These are phyloP conservation scores for Petrea volubilis DNA, from an alignment of 257 asterid genomes.

Conservation along the genomic window DNA sequence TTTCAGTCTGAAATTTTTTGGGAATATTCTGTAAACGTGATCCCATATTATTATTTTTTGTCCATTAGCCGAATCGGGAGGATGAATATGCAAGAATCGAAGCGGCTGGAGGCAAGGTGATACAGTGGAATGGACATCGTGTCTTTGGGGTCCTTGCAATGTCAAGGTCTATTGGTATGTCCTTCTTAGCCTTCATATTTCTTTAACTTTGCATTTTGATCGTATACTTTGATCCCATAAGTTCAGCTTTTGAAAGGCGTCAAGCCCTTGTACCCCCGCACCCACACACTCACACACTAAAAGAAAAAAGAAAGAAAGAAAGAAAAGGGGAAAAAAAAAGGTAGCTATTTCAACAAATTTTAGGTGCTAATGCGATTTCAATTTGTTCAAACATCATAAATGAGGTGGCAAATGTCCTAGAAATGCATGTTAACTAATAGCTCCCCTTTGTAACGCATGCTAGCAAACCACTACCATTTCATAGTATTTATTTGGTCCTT, in stretches of 20 bases:
- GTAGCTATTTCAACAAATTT: too few species aligned
- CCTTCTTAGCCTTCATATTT: neutral
- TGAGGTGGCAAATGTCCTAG: neutral
- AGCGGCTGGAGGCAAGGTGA: conserved; percentile 97
- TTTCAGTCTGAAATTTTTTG: neutral
- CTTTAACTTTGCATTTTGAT: conserved; percentile 2
- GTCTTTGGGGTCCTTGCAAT: conserved; percentile 97
- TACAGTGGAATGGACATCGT: conserved; percentile 98
- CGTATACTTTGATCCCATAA: neutral
- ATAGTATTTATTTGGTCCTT: too few species aligned
- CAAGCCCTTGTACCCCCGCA: too few species aligned
- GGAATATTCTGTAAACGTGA: neutral
- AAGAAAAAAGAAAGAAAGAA: too few species aligned
- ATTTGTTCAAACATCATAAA: neutral
- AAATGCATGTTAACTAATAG: too few species aligned
- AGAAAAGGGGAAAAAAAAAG: too few species aligned
- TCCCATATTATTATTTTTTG: neutral
- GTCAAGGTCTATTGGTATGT: conserved; percentile 95
- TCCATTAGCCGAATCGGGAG: conserved; percentile 78
- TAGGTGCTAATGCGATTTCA: neutral
- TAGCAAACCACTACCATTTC: too few species aligned
- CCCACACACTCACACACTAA: too few species aligned
- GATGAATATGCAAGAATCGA: conserved; percentile 94
- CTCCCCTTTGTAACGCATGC: too few species aligned
- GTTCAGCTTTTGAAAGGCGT: neutral